phyloP scores from a whole-genome alignment of 371 early-diverging fungal species.

The Sporodiniella umbellata region DNA sequence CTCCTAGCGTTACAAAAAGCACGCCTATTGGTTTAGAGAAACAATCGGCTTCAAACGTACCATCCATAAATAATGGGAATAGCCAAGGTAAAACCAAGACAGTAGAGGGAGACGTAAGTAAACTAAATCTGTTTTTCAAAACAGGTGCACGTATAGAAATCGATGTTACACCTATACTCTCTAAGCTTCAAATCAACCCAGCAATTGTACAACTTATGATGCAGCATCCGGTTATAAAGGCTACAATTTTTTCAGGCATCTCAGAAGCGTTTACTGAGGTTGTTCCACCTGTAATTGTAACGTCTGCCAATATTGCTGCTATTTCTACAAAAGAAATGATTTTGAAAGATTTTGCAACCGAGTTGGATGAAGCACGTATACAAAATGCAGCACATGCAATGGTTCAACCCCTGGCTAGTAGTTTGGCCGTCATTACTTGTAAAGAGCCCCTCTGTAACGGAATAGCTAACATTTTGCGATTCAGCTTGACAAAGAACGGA shows the following conservation, averaged over 20 bases:
- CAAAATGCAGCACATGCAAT: conserved; percentile 91
- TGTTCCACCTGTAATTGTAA: conserved; percentile 81
- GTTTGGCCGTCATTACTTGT: conserved; percentile 87
- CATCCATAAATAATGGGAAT: neutral
- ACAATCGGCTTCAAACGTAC: neutral
- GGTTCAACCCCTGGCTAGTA: conserved; percentile 80
- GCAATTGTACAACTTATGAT: conserved; percentile 72
- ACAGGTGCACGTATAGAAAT: conserved; percentile 17
- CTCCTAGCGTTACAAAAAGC: conserved; percentile 1
- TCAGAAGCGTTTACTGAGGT: conserved; percentile 36
- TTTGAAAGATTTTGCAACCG: conserved; percentile 92
- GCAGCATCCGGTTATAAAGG: conserved; percentile 80
- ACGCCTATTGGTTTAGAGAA: conserved; percentile 1
- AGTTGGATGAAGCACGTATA: conserved; percentile 87
- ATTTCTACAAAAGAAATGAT: conserved; percentile 87
- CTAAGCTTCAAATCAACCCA: conserved; percentile 31
- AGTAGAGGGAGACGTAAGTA: neutral
- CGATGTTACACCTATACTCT: conserved; percentile 27
- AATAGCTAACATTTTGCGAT: conserved; percentile 73
- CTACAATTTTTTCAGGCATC: conserved; percentile 69
- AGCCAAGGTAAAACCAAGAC: neutral
- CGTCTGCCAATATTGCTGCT: conserved; percentile 88
- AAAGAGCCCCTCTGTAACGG: conserved; percentile 86
- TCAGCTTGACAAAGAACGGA: conserved; percentile 74
- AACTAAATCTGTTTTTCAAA: neutral